These are phyloP conservation scores for Eimeria nieschulzi DNA, from an alignment of 169 alveolate genomes.

Conservation along the genomic window DNA sequence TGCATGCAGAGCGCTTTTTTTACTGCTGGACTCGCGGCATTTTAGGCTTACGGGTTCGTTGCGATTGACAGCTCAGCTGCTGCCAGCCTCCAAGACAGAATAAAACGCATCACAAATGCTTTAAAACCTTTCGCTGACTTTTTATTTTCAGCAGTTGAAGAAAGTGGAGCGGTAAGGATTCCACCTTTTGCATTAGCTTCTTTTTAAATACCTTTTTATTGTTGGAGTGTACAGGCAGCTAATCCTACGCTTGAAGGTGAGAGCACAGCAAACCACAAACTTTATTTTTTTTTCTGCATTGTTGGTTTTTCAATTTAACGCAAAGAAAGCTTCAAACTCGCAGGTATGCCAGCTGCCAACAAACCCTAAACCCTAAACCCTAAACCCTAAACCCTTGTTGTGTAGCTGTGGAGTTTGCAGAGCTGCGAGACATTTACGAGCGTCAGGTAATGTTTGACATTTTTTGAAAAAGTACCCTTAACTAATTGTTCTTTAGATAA, in stretches of 20 bases:
- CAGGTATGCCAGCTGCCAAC: not conserved
- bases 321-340: conserved; percentile 1
- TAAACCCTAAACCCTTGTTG: not conserved
- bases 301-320: not conserved
- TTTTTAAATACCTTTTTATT: too few species aligned
- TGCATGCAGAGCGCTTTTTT: not conserved
- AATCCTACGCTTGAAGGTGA: not conserved
- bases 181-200: not conserved
- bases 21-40: not conserved
- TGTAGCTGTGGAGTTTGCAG: conserved; percentile 15
- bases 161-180: conserved; percentile 9
- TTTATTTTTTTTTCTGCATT: not conserved
- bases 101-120: not conserved
- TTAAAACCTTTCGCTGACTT: not conserved
- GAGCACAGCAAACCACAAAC: not conserved
- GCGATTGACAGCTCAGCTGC: conserved; percentile 24
- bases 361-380: not conserved
- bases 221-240: not conserved
- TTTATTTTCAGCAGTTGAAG: not conserved
- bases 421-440: not conserved
- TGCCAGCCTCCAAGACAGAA: conserved; percentile 8
- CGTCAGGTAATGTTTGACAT: conserved; percentile 42
- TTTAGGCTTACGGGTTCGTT: conserved; percentile 34
- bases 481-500: not conserved
- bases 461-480: not conserved